phyloP scores from a whole-genome alignment of 179 eudicot genomes.

The Nepenthes alata region DNA sequence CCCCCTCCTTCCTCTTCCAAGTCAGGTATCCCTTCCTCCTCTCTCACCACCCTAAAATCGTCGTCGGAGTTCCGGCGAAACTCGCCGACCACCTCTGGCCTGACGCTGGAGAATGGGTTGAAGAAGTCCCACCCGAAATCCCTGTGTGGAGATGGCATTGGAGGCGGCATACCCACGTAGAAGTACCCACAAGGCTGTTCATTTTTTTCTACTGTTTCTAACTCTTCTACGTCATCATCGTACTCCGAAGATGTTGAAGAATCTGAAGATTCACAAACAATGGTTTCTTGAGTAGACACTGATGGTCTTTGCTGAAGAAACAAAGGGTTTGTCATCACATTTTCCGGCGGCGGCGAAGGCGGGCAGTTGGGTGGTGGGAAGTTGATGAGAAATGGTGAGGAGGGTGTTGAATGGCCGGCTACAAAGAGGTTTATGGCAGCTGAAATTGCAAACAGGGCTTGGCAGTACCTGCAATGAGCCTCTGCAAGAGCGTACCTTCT shows the following conservation, averaged over 20 bases:
- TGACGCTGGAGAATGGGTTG: slow-evolving; percentile 56
- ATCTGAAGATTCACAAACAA: slow-evolving; percentile 28
- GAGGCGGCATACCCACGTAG: slow-evolving; percentile 47
- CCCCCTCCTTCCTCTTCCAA: slow-evolving; percentile 60
- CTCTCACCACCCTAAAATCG: slow-evolving; percentile 66
- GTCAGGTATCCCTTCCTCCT: slow-evolving; percentile 92
- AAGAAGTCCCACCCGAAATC: slow-evolving; percentile 95
- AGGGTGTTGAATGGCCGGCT: slow-evolving; percentile 67
- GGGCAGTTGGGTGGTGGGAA: slow-evolving; percentile 43
- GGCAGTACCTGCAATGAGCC: slow-evolving; percentile 73
- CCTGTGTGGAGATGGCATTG: slow-evolving; percentile 61
- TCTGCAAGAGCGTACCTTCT: slow-evolving; percentile 77
- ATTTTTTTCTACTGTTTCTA: not conserved
- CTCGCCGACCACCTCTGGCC: slow-evolving; percentile 42
- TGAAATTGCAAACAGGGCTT: slow-evolving; percentile 70
- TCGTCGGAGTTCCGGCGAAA: slow-evolving; percentile 48
- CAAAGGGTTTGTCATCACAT: slow-evolving; percentile 64
- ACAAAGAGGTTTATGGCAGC: slow-evolving; percentile 78
- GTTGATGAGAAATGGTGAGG: slow-evolving; percentile 68
- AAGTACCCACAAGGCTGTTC: slow-evolving; percentile 35
- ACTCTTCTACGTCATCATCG: slow-evolving; percentile 23
- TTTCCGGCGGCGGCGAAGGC: slow-evolving; percentile 32
- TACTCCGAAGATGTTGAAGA: slow-evolving; percentile 28
- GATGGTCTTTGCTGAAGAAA: slow-evolving; percentile 57
- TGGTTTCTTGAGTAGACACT: slow-evolving; percentile 37